Evolutionary conservation across 164 flowering plant genomes (phyloP).

Genomic region (Annona squamosa): DNA sequence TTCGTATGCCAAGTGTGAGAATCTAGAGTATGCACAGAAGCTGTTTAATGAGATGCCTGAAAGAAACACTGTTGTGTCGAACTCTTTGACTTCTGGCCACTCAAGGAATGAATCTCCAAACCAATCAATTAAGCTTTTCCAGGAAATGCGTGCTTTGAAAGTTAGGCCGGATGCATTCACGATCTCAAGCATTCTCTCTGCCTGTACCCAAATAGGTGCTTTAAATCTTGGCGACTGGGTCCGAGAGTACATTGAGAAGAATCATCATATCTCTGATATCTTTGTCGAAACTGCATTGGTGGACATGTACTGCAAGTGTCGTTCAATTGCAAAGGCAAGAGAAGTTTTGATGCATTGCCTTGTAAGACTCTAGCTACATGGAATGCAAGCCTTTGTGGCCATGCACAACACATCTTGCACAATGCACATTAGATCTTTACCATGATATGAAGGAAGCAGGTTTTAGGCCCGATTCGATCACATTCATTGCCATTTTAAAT

Average conservation of each 20-base stretch:
- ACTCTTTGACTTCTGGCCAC: conserved; percentile 16
- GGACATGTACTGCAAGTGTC: conserved; percentile 23
- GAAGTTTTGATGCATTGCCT: conserved; percentile 3
- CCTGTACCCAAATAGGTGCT: conserved; percentile 22
- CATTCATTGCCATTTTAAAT: conserved; percentile 18
- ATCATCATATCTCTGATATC: conserved; percentile 10
- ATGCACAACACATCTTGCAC: conserved; percentile 19
- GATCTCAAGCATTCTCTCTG: conserved; percentile 12
- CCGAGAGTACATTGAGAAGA: conserved; percentile 15
- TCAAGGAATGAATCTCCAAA: conserved; percentile 9
- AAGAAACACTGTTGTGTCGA: conserved; percentile 19
- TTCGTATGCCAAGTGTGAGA: background rate
- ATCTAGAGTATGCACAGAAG: background rate
- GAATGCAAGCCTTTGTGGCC: conserved; percentile 21
- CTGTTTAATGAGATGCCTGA: conserved; percentile 19
- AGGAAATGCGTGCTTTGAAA: conserved; percentile 10
- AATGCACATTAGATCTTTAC: conserved; percentile 15
- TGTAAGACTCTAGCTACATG: conserved; percentile 14
- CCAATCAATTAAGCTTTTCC: conserved; percentile 7
- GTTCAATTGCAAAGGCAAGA: conserved; percentile 9
- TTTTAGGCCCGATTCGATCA: conserved; percentile 17
- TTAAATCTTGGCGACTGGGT: conserved; percentile 22
- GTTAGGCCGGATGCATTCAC: conserved; percentile 14
- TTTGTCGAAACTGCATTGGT: conserved; percentile 16
- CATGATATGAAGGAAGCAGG: conserved; percentile 14